Base-by-base conservation (phyloP, 768 basidiomycete genomes). In the Boletus rufocinnamomeus region DNA sequence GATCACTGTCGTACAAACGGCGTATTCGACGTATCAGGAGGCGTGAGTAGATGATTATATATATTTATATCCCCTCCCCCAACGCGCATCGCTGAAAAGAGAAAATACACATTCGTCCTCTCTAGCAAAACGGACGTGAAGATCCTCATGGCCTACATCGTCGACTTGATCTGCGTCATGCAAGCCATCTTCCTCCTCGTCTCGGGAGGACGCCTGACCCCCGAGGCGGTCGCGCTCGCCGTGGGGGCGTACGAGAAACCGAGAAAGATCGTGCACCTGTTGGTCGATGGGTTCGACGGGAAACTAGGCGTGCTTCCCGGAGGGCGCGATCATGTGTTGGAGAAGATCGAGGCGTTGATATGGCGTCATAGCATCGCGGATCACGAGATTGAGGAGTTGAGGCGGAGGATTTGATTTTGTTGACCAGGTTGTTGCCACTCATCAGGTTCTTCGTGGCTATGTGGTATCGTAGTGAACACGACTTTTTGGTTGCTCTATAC, bases 131-230 rank as follows among this genome's bases (percentile, higher is more conserved):
- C 34, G 27, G 52, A 54, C 21, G 63, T 54, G 21, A 64, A 54
- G 16, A 21, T 62, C n/a, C 30, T 64, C 30, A 64, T 64, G 52
- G 52, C 34, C 27, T 64, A 54, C 45, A 57, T 61, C 27, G 47
- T 65, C 3, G 49, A 62, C 50, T n/a, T 64, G 30, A 52, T 62
- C 21, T 64, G 54, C 28, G 46, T 61, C 56, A 65, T 64, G 63
- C 63, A 65, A 28, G 37, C 27, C 14, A 8, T 62, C 21, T 64
- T 52, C 32, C 25, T 61, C 43, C 5, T 65, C 17, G 40, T 53
- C 1, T 17, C 46, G 1, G 40, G 45, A 13, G 10, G 23, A 2
- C 45, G 14, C 0, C 45, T 64, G 37, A 66, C 50, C 9, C 2
- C 11, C 5, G 3, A 46, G 37, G 47, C 25, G 2, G 19, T 19